These are phyloP conservation scores for Elasticomyces elasticus DNA, from an alignment of 495 filamentous ascomycete genomes.

Conservation along the genomic window DNA sequence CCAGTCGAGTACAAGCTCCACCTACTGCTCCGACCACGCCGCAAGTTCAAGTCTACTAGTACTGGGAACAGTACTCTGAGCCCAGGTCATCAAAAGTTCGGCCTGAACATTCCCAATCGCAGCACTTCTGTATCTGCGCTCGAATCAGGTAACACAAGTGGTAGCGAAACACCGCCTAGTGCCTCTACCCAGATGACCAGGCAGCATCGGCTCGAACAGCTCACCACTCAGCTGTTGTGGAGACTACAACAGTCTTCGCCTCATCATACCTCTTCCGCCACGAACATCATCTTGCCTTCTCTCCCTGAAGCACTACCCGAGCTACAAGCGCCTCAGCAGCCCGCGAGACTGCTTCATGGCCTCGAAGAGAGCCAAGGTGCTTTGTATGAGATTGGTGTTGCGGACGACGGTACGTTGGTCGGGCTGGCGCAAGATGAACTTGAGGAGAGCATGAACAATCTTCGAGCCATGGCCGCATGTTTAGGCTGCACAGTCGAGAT, in stretches of 20 bases:
- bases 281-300: constrained; percentile 58
- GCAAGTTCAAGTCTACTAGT: constrained; percentile 56
- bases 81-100: constrained; percentile 46
- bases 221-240: constrained; percentile 94
- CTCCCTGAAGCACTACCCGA: constrained; percentile 54
- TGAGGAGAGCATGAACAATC: constrained; percentile 73
- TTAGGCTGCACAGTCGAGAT: constrained; percentile 83
- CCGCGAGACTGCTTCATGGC: constrained; percentile 60
- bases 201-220: constrained; percentile 74
- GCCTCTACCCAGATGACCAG: constrained; percentile 49
- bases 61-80: constrained; percentile 51
- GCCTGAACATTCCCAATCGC: neutral
- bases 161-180: constrained; percentile 24
- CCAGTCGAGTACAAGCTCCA: constrained; percentile 96
- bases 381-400: constrained; percentile 91
- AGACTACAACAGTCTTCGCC: constrained; percentile 89
- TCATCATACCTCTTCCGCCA: constrained; percentile 67
- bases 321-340: constrained; percentile 46
- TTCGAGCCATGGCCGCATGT: constrained; percentile 82
- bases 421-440: constrained; percentile 86
- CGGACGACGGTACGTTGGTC: constrained; percentile 86
- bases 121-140: constrained; percentile 14
- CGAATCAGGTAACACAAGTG: constrained; percentile 18
- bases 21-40: constrained; percentile 69
- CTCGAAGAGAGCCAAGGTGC: constrained; percentile 89